Evolutionary conservation across 345 rosid species (phyloP), one percentile per base, ranked within the genome.

Genomic region (Clarkia xantiana): DNA sequence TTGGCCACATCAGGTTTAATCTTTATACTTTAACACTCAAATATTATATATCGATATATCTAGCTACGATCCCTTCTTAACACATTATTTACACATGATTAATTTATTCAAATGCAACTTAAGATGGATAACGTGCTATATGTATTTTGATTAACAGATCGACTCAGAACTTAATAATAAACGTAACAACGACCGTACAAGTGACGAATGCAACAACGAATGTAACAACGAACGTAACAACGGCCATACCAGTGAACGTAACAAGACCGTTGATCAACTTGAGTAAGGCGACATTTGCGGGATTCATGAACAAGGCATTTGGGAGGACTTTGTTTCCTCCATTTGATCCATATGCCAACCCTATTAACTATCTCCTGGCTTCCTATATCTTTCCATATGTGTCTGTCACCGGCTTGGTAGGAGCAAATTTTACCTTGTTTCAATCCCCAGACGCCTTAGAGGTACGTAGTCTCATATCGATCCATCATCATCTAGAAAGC

Each of bases 181-280:
- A 2, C 5, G 25, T 15, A 19, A 13, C 10, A 14, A 46, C 10
- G 20, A 46, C 12, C 13, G 5, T 5, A 17, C 16, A 13, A 11
- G 16, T 11, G 0, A 0, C 29, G 38, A 11, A 6, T 0, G 0
- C 11, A 23, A 7, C 15, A 40, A 50, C 42, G 67, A 82, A 94
- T 73, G 94, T 84, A 18, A 83, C 79, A 22, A 76, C 76, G 74
- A 64, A 57, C 6, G 55, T 52, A 8, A 84, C 79, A 48, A 70
- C 54, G 55, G 94, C 96, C 53, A 86, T 86, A 42, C 81, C 95
- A n/a, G n/a, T n/a, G n/a, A n/a, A n/a, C n/a, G n/a, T n/a, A n/a
- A n/a, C n/a, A 42, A 77, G 95, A 73, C 97, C 94, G 51, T 63
- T 67, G 53, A 58, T 86, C 58, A 80, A 82, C 70, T 52, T 90